Evolutionary conservation across 805 yeast genomes (phyloP), one percentile per base, ranked within the genome.

Genomic region (Starmerella tilneyi): DNA sequence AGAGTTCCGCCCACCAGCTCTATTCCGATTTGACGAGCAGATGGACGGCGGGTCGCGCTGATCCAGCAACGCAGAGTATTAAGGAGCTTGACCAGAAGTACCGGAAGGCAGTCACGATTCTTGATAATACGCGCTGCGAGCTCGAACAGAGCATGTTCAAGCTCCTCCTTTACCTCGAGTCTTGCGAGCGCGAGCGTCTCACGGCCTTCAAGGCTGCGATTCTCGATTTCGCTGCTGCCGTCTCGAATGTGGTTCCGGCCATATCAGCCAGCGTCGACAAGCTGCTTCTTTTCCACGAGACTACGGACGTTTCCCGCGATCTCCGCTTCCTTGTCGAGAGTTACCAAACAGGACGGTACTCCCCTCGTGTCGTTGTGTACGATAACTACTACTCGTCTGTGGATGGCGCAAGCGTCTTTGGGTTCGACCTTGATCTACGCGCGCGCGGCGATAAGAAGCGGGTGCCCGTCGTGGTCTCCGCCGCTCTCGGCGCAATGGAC

Each of bases 361-460:
- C 73, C 40, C 94, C 95, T 13, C 73, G 71, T 41, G 88, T 80
- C 8, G 68, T 74, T 0, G 69, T 81, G 13, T 84, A 84, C 61
- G 94, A 84, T 58, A 83, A 82, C 60, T 84, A 84, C 64, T 82
- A 82, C 61, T 76, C 78, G 51, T 73, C 83, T 5, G 75, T 77
- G 37, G 67, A 64, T 36, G 72, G 78, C 36, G 89, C 82, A 59
- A 37, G 52, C 21, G 78, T 79, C 8, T 84, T 84, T 64, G 95
- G 95, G 11, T 80, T 82, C 38, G 88, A 79, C 50, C 63, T 84
- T 39, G 81, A 78, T 45, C 73, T 79, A 20, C 73, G 84, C 43
- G 75, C 86, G 43, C 70, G 88, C 34, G 69, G 77, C 43, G 94
- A 84, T 56, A 71, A 75, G 50, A 79, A 76, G 52, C 75, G 75